Evolutionary conservation across 2,329 filamentous ascomycete genomes (phyloP), one percentile per base, ranked within the genome.

Genomic region (Tolypocladium guangdongense): DNA sequence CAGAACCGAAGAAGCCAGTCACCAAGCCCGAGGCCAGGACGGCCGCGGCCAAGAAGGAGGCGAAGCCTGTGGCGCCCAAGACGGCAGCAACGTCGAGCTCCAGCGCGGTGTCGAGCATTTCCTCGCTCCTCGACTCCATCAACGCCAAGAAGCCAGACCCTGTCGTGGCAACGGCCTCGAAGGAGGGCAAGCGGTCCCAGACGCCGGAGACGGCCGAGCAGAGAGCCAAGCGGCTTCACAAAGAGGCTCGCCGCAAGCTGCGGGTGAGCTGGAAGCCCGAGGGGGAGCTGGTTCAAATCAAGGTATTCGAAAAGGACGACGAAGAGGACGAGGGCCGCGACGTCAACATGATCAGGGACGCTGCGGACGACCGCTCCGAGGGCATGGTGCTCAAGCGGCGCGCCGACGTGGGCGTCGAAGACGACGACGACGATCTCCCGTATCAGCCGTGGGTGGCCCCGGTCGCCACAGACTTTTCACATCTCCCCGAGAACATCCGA

Each of bases 201-300:
- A 70, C 74, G 0, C 71, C 76, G 0, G 87, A 91, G 65, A 89
- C 84, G 0, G 72, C 82, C 0, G 84, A 88, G 60, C 78, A 89
- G 63, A 83, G 76, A 60, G 72, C 76, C 2, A 86, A 82, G 61
- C 80, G 88, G 12, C 71, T 89, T 5, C 81, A 86, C 37, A 90
- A 89, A 62, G 86, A 90, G 64, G 77, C 81, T 55, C 79, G 87
- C 49, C 78, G 86, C 37, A 82, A 86, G 57, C 72, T 90, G 24
- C 78, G 83, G 14, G 88, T 92, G 7, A 78, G 72, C 7, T 92
- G 87, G 77, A 87, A 84, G 63, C 77, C 82, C 0, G 86, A 86
- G 50, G 72, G 78, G 20, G 78, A 82, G 33, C 75, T 92, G 33
- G 83, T 83, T 1, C 74, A 87, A 59, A 73, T 89, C 52, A 80